Evolutionary conservation across 306 rosid genomes (phyloP), one percentile per base, ranked within the genome.

Genomic region (Astragalus membranaceus): DNA sequence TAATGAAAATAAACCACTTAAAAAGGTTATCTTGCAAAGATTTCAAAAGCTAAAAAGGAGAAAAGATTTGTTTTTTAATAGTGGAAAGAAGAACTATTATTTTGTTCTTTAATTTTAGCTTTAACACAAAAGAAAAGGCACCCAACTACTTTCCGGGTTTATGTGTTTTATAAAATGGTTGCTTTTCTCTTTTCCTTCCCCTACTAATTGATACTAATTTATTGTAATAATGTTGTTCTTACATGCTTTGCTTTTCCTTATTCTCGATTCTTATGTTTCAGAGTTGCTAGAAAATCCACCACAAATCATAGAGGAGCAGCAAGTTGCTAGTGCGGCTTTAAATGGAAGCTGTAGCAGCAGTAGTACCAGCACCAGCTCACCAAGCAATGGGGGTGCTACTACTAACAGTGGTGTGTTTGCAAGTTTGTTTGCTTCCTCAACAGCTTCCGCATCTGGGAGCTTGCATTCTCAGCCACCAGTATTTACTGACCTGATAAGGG

Each of bases 371-470:
- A 30, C 74, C 49, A 86, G 78, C 75, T 76, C 96, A 14, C 64
- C 87, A 69, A 80, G 87, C 85, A 89, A 83, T 53, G 87, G 83
- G 0, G 78, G 85, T 70, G 39, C 70, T 8, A 26, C 65, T 10
- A 50, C 86, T 17, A 81, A 78, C 60, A 79, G 86, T 59, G 87
- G 89, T 50, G 87, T 83, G 50, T 89, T 88, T 68, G 96, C 95
- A 46, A 85, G 96, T 55, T 77, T 92, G 73, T 92, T 92, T 70
- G 83, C 96, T 56, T 81, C 96, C 26, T 85, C 98, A 6, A 81
- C 67, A 17, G 50, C 67, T 39, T 61, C 90, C 1, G 61, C 89
- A 6, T 80, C 96, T 0, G 82, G 66, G 14, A 75, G 63, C 71
- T 57, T 86, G 42, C 95, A 82, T 52, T 79, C 96, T 66, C 76